Evolutionary conservation across 129 eudicot species (phyloP), one percentile per base, ranked within the genome.

Genomic region (Kitagawia praeruptora): DNA sequence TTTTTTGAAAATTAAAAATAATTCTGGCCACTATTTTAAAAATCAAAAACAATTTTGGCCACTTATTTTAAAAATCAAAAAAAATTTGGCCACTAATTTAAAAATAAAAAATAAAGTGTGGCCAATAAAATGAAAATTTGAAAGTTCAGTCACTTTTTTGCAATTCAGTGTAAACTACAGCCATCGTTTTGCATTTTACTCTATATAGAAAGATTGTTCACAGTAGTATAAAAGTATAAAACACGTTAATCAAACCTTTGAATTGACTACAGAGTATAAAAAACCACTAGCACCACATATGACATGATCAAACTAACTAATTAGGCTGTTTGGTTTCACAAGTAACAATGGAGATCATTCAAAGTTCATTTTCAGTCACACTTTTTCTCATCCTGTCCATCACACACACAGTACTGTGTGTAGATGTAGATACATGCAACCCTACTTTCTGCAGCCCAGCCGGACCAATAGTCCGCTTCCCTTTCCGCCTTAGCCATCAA

Each of bases 381-480:
- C 73, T 67, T 67, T 31, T 83, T 0, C 5, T 81, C 81, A 31
- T 83, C 78, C 21, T 76, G 58, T 37, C 40, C 31, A 25, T 71
- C 58, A 44, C 75, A 45, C 58, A 82, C 77, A 82, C 85, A 70
- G 78, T 63, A 75, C 56, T 46, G 19, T 67, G 76, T 5, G 81
- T 37, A 14, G 81, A 79, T 5, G 81, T 37, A 14, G 81, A 79
- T 12, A 34, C 51, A 31, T 89, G 93, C 78, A 19, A 18, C 3
- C 91, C 95, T n/a, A 47, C 84, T 21, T 73, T 79, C 51, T 89
- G 93, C 79, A 23, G 76, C 40, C 40, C 39, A 34, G n/a, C 44
- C 64, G 91, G 86, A 16, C 97, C 97, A 19, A 34, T 34, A n/a
- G 74, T 93, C 90, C 90, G 86, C 7, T 91, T 87, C 78, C 98